Evolutionary conservation across 1,139 yeast species (phyloP).

Genomic region (Spathaspora sp.): DNA sequence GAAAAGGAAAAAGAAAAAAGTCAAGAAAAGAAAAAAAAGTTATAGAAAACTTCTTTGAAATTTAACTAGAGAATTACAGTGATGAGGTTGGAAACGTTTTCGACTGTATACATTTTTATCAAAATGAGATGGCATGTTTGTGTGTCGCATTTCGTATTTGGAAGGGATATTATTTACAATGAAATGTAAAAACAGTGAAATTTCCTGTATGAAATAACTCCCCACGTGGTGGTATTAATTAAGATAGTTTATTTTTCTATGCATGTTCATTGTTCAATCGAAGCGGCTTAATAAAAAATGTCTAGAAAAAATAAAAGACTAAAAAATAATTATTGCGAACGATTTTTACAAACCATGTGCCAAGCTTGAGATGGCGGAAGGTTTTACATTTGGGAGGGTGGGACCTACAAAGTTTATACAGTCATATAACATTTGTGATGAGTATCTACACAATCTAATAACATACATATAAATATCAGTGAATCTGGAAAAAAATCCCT

Average conservation of each 20-base stretch:
- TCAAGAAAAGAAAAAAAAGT: neutral
- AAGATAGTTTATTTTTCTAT: neutral
- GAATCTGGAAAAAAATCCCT: neutral
- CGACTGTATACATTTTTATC: neutral
- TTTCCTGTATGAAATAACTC: neutral
- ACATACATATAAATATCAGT: neutral
- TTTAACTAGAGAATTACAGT: neutral
- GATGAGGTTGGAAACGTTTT: neutral
- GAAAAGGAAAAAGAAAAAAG: neutral
- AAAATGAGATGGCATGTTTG: neutral
- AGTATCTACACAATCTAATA: neutral
- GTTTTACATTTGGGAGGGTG: neutral
- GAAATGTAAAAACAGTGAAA: neutral
- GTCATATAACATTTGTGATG: neutral
- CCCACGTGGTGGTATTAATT: conserved; percentile 1
- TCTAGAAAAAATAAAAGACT: neutral
- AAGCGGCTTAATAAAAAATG: neutral
- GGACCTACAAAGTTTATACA: neutral
- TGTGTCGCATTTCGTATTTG: conserved; percentile 1
- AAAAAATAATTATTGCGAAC: neutral
- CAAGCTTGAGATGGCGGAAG: neutral
- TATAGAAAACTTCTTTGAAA: neutral
- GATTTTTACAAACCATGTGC: neutral
- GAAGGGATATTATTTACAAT: neutral
- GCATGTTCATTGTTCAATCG: neutral